These are phyloP conservation scores for Lathyrus oleraceus DNA, from an alignment of 306 rosid genomes.

Conservation along the genomic window DNA sequence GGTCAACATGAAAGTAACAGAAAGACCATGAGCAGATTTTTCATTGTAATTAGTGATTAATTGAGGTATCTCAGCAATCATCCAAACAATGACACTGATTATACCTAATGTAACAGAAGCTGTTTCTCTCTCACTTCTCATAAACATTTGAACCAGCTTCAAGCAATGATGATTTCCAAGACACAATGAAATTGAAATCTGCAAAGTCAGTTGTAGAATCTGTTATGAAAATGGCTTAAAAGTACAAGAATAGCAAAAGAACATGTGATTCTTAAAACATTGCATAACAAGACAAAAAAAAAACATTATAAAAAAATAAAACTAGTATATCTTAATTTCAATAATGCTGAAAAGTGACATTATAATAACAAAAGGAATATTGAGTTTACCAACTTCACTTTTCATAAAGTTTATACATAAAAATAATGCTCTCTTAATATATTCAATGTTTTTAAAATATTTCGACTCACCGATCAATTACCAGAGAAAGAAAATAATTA, in stretches of 20 bases:
- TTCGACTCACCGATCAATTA: background rate
- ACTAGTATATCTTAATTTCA: background rate
- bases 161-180: slow-evolving; percentile 47
- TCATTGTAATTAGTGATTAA: slow-evolving; percentile 58
- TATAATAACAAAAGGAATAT: background rate
- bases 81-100: slow-evolving; percentile 60
- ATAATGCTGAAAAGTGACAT: background rate
- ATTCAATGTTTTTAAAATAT: too few species aligned
- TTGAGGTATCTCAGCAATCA: slow-evolving; percentile 77
- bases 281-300: slow-evolving; percentile 15
- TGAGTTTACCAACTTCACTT: background rate
- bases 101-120: slow-evolving; percentile 56
- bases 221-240: background rate
- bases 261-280: slow-evolving; percentile 11
- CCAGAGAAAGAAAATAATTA: background rate
- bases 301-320: background rate
- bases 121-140: slow-evolving; percentile 41
- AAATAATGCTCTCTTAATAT: background rate
- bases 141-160: slow-evolving; percentile 41
- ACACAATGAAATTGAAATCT: slow-evolving; percentile 40
- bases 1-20: slow-evolving; percentile 63
- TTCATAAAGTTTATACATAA: background rate
- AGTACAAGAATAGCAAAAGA: background rate
- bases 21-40: slow-evolving; percentile 65
- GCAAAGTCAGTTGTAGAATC: background rate